These are phyloP conservation scores for Papilionanthe hybrid DNA, from an alignment of 116 monocot genomes.

Conservation along the genomic window DNA sequence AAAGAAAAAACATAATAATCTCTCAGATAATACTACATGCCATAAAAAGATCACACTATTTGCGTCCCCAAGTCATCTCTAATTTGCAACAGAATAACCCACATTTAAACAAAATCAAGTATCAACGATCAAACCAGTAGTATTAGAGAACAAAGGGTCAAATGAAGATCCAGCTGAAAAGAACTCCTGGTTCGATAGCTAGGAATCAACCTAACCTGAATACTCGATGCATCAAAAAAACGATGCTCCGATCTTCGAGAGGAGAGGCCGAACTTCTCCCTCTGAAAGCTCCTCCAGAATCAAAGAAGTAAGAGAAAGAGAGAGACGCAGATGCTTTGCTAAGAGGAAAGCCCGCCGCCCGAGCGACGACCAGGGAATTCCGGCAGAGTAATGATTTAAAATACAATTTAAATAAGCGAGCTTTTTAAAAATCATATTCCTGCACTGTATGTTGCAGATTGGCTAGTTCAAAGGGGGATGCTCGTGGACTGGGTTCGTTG, in stretches of 20 bases:
- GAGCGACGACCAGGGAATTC: background rate
- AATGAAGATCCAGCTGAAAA: slow-evolving; percentile 4
- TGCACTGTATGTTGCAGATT: too few species aligned
- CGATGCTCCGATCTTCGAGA: background rate
- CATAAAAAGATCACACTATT: background rate
- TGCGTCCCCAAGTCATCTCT: background rate
- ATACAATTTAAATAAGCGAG: background rate
- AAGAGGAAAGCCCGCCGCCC: background rate
- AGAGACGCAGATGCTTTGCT: background rate
- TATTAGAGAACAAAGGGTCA: background rate
- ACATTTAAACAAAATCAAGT: background rate
- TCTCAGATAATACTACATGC: background rate
- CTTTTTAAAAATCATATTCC: too few species aligned
- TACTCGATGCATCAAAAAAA: background rate
- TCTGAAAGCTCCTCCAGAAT: background rate
- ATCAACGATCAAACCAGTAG: background rate
- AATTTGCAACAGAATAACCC: background rate
- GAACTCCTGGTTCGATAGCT: background rate
- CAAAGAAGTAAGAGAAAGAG: background rate
- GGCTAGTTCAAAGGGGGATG: too few species aligned
- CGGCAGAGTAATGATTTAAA: background rate
- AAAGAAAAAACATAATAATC: background rate
- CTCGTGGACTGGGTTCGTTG: too few species aligned
- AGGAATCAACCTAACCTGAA: background rate
- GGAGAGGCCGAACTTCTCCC: background rate